Base-by-base conservation (phyloP, 202 grass and related monocot genomes). In the Setaria italica region DNA sequence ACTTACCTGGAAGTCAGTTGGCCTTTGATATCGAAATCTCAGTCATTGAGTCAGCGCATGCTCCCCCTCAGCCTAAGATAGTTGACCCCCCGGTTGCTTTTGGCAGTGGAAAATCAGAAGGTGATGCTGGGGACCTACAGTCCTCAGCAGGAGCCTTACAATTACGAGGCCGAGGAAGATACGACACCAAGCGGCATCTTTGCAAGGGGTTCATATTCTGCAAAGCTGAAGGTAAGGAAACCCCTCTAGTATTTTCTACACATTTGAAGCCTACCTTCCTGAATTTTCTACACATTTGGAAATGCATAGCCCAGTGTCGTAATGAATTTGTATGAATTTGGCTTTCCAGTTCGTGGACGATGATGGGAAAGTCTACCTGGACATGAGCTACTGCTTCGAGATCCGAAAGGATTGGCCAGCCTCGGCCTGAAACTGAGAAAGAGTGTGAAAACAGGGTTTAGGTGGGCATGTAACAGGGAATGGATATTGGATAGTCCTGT, bases 91-190 rank as follows among this genome's bases (percentile, higher is more conserved):
- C 0, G 1, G 35, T 70, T 82, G 45, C 39, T 1, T 82, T 51
- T 59, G 62, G 45, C 72, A 88, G 82, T 86, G 79, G 86, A 86
- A 64, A 74, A 88, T 62, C 88, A 79, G 48, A 92, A 92, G 70
- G 86, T 88, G 19, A 92, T 92, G 90, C 32, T 92, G 74, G 86
- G 90, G 20, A 92, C 90, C 69, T 91, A 85, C 56, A 92, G 90
- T 81, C 90, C 90, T 51, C 90, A 80, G 81, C 88, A 89, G 72
- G 90, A 92, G 72, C 73, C 86, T 79, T 92, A 92, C 49, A 78
- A 60, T 45, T 85, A 88, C 46, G 90, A 89, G 77, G 62, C 88
- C 68, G 77, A 92, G 82, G 90, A 92, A 85, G 90, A 89, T 69
- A 86, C 79, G 20, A 92, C 90, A 35, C 90, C 90, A 25, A 79